Evolutionary conservation across 2,329 filamentous ascomycete genomes (phyloP).

Genomic region (Talaromyces albobiverticillius): DNA sequence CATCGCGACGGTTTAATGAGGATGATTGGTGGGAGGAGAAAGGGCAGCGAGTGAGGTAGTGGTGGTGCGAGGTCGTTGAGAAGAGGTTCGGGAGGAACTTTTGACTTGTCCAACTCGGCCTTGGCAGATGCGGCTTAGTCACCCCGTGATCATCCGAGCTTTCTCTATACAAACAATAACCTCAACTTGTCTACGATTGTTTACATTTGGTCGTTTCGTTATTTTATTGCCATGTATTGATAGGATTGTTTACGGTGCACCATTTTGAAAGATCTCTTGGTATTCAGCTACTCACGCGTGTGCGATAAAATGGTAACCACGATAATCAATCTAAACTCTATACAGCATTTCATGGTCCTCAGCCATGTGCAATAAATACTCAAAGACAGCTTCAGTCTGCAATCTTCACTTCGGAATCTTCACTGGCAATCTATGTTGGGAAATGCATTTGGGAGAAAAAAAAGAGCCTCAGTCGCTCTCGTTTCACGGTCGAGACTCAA

Average conservation of each 20-base stretch:
- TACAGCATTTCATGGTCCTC: neutral
- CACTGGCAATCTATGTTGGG: no score
- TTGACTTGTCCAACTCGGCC: slow-evolving; percentile 59
- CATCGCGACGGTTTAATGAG: slow-evolving; percentile 38
- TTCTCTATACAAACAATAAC: neutral
- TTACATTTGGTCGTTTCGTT: no score
- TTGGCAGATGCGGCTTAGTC: slow-evolving; percentile 15
- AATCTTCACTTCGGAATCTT: no score
- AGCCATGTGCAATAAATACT: neutral
- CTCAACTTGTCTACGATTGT: no score
- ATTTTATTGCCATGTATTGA: no score
- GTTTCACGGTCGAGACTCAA: neutral
- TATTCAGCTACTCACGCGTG: neutral
- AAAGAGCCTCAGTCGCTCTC: neutral
- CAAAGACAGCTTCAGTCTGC: neutral
- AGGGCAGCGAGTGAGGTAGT: slow-evolving; percentile 4
- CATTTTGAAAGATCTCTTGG: neutral
- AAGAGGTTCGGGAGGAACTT: slow-evolving; percentile 55
- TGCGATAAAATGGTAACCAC: neutral
- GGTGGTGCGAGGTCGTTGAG: slow-evolving; percentile 2
- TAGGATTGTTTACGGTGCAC: no score
- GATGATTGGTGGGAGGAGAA: slow-evolving; percentile 6
- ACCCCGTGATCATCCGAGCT: slow-evolving; percentile 15
- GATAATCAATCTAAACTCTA: neutral
- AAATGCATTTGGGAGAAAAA: neutral